Conservation (phyloP, 2,329 filamentous ascomycete species). For the Dactylonectria macrodidyma region DNA sequence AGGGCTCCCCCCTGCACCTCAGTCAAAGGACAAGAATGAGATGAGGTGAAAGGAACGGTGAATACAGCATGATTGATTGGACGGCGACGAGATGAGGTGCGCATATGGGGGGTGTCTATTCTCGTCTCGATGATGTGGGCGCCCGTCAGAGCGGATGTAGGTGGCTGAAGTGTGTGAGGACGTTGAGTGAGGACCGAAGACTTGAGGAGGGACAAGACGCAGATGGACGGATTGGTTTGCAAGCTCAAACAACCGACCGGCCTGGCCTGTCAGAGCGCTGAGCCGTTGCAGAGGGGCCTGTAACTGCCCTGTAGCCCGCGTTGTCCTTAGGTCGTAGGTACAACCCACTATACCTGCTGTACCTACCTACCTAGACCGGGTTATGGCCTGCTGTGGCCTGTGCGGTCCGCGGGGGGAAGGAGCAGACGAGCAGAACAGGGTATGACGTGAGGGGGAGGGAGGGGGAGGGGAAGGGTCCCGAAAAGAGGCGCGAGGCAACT, state of each 20-base stretch:
- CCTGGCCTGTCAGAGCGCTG: slow-evolving; percentile 21
- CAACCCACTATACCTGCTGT: no score
- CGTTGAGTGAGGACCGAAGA: slow-evolving; percentile 10
- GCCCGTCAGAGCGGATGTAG: slow-evolving; percentile 15
- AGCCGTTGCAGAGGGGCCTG: slow-evolving; percentile 15
- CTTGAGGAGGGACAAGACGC: slow-evolving; percentile 1
- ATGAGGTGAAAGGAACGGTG: slow-evolving; percentile 45
- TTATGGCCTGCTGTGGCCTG: slow-evolving; percentile 21
- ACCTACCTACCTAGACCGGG: background rate
- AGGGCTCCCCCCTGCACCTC: slow-evolving; percentile 43
- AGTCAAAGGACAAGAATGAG: slow-evolving; percentile 30
- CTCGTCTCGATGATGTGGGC: slow-evolving; percentile 36
- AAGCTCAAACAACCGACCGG: background rate
- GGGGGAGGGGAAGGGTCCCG: slow-evolving; percentile 34
- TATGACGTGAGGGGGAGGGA: slow-evolving; percentile 20
- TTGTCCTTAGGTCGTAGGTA: no score
- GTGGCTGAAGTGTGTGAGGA: slow-evolving; percentile 27
- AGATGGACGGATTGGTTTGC: slow-evolving; percentile 4
- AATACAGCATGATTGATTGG: slow-evolving; percentile 47
- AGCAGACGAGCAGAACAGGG: slow-evolving; percentile 32
- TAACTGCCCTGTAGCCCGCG: background rate
- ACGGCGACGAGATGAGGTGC: slow-evolving; percentile 24
- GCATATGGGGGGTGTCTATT: slow-evolving; percentile 19
- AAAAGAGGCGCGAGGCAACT: slow-evolving; percentile 45
- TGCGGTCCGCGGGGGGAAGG: slow-evolving; percentile 38